Percentiles rank a stretch among this genome's conserved stretches.
Evolutionary conservation across 441 rosid genomes (phyloP).

Genomic region (Corymbia calophylla): DNA sequence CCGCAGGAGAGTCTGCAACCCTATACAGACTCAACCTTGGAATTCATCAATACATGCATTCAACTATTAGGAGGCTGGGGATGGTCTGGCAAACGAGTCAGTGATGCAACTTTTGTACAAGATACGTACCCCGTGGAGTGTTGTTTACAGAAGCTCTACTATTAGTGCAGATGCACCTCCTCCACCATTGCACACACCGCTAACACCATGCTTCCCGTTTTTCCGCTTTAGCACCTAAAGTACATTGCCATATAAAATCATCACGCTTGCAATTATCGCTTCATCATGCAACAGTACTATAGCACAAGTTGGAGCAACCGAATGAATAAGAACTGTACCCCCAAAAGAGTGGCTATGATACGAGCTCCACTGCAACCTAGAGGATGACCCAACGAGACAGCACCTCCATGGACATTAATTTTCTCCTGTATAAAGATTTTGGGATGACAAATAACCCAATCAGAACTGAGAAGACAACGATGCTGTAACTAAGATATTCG

Average conservation of each 20-base stretch:
- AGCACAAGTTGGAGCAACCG: not conserved
- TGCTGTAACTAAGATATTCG: not conserved
- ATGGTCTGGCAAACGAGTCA: not conserved
- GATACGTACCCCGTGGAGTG: not conserved
- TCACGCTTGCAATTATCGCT: not conserved
- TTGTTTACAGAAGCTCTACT: conserved; percentile 59
- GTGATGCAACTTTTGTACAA: not conserved
- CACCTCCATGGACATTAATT: conserved; percentile 89
- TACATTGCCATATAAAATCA: not conserved
- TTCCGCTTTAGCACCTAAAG: conserved; percentile 60
- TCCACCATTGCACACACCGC: conserved; percentile 95
- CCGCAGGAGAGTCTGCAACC: not conserved
- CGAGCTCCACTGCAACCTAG: conserved; percentile 99
- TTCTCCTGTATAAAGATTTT: conserved; percentile 44
- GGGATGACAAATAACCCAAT: not conserved
- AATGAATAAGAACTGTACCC: conserved; percentile 28
- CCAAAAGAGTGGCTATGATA: conserved; percentile 82
- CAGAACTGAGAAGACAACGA: not conserved
- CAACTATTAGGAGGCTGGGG: not conserved
- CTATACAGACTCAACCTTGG: not conserved
- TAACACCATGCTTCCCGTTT: conserved; percentile 73
- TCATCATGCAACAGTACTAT: not conserved
- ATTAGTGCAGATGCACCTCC: conserved; percentile 97
- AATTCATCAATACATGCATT: not conserved
- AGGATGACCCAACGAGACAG: conserved; percentile 94